phyloP scores from a whole-genome alignment of 2,329 filamentous ascomycete species.

The Gaeumannomyces sp. region DNA sequence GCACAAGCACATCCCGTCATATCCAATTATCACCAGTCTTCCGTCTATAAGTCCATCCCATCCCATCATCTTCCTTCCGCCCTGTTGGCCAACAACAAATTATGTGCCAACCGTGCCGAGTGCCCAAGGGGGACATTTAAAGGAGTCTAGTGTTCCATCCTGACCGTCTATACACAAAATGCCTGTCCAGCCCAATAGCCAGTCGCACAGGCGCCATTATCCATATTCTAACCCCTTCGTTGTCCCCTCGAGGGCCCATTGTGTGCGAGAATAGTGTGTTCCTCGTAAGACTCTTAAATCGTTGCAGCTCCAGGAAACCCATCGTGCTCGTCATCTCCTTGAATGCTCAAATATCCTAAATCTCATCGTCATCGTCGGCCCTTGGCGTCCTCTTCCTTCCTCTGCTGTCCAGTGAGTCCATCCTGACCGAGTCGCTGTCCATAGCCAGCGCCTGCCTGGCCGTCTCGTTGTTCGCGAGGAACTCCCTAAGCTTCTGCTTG shows the following conservation, averaged over 20 bases:
- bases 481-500: constrained; percentile 85
- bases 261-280: constrained; percentile 1
- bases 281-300: neutral
- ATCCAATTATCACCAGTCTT: neutral
- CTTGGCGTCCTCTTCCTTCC: constrained; percentile 44
- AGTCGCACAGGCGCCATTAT: neutral
- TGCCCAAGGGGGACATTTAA: neutral
- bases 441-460: constrained; percentile 79
- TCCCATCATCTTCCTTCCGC: neutral
- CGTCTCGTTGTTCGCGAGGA: constrained; percentile 80
- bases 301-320: neutral
- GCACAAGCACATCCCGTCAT: too few relatives aligned
- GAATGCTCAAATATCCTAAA: constrained; percentile 29
- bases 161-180: constrained; percentile 1
- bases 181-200: neutral
- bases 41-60: neutral
- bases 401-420: constrained; percentile 55
- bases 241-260: neutral
- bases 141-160: neutral
- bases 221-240: neutral
- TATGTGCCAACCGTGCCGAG: neutral
- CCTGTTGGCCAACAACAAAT: neutral
- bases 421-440: constrained; percentile 49
- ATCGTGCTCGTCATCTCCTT: neutral
- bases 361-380: constrained; percentile 55